Evolutionary conservation across 2,329 filamentous ascomycete genomes (phyloP).

Genomic region (Arthroderma uncinatum): DNA sequence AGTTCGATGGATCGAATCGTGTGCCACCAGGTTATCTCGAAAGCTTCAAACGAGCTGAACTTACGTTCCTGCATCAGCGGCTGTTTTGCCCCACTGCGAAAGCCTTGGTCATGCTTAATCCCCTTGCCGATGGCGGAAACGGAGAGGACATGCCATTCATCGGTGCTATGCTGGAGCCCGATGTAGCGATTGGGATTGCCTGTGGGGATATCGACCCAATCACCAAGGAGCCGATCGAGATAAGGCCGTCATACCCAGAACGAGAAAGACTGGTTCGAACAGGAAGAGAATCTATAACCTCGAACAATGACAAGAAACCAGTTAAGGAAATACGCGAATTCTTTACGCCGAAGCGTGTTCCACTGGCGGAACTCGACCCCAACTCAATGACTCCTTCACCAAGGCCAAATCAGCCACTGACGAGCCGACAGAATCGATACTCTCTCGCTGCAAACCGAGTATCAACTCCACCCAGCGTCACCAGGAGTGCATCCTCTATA

Average conservation of each 20-base stretch:
- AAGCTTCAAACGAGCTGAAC: conserved; percentile 72
- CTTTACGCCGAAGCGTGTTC: conserved; percentile 53
- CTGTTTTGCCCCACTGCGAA: conserved; percentile 72
- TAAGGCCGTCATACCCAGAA: conserved; percentile 26
- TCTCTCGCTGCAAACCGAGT: conserved; percentile 47
- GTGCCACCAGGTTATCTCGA: conserved; percentile 73
- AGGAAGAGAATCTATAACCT: conserved; percentile 32
- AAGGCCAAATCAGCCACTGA: conserved; percentile 49
- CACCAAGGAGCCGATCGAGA: conserved; percentile 56
- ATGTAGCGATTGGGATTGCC: conserved; percentile 63
- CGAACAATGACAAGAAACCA: conserved; percentile 46
- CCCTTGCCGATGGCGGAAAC: conserved; percentile 51
- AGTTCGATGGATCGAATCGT: conserved; percentile 76
- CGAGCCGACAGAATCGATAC: conserved; percentile 34
- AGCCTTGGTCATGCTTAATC: conserved; percentile 63
- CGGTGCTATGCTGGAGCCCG: conserved; percentile 57
- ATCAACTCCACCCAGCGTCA: conserved; percentile 28
- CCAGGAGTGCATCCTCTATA: conserved; percentile 26
- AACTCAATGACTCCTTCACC: conserved; percentile 57
- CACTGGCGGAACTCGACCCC: conserved; percentile 55
- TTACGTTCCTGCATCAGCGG: conserved; percentile 88
- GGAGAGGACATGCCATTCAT: conserved; percentile 69
- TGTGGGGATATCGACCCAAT: conserved; percentile 77
- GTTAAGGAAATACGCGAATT: conserved; percentile 52
- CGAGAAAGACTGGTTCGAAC: conserved; percentile 27